These are phyloP conservation scores for Calonectria hongkongensis DNA, from an alignment of 2,329 filamentous ascomycete genomes.

Conservation along the genomic window DNA sequence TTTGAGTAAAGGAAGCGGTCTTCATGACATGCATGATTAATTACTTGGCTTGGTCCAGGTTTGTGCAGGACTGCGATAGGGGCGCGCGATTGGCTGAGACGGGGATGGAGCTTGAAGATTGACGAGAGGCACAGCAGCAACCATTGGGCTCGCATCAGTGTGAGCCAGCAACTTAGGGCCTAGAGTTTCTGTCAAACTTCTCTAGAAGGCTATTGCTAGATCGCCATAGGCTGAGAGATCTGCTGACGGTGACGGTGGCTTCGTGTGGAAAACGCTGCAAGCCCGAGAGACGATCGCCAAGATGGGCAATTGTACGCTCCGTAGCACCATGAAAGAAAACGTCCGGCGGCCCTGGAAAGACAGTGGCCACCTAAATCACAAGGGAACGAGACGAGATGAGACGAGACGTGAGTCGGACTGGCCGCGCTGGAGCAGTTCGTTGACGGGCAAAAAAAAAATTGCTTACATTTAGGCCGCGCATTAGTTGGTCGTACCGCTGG, in stretches of 20 bases:
- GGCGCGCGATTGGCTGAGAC: conserved; percentile 47
- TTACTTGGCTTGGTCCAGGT: conserved; percentile 50
- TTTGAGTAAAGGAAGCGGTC: conserved; percentile 40
- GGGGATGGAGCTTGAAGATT: conserved; percentile 45
- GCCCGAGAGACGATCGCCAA: conserved; percentile 39
- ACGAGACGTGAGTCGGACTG: conserved; percentile 48
- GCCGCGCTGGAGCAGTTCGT: conserved; percentile 46
- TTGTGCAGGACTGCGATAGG: conserved; percentile 40
- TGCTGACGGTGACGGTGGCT: conserved; percentile 29
- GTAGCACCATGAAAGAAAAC: conserved; percentile 40
- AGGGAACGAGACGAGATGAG: conserved; percentile 44
- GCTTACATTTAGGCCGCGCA: conserved; percentile 45
- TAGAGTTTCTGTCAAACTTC: conserved; percentile 34
- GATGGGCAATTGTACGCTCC: conserved; percentile 41
- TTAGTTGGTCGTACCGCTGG: conserved; percentile 41
- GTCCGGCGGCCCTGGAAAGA: conserved; percentile 39
- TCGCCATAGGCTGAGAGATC: conserved; percentile 41
- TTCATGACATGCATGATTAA: conserved; percentile 55
- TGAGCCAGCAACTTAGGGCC: conserved; percentile 27
- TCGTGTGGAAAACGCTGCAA: conserved; percentile 43
- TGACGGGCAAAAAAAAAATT: conserved; percentile 16
- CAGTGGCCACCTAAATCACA: conserved; percentile 46
- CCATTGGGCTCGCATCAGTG: conserved; percentile 40
- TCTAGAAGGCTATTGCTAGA: conserved; percentile 27
- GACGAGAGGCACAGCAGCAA: conserved; percentile 41